Evolutionary conservation across 192 early-diverging fungal species (phyloP), one percentile per base, ranked within the genome.

Genomic region (Diversispora epigaea): DNA sequence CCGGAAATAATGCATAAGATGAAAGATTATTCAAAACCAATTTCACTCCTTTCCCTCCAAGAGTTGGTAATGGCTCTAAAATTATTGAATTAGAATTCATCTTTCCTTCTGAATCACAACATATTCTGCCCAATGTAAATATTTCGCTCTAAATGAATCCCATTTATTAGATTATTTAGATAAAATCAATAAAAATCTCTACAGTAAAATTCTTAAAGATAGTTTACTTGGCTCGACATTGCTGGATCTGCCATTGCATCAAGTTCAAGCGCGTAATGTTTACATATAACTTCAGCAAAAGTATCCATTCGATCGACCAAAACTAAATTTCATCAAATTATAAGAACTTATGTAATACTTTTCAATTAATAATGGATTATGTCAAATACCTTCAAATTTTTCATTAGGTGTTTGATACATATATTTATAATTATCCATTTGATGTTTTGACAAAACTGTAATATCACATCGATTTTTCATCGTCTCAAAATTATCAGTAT

Each of bases 1-100:
- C 97, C 3, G 95, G 96, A 74, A 98, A 98, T 32, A 98, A 83
- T 46, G 87, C 78, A 76, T 87, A 92, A n/a, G 84, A 80, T 10
- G 87, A 60, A 21, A 91, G 54, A 39, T 84, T 73, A 10, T 77
- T 80, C 8, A 95, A 76, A 64, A 91, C 85, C 58, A 98, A 77
- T 32, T 82, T 82, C 0, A 93, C 84, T 39, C 94, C 87, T 4
- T 79, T 73, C 0, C 94, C 95, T 4, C 95, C 94, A 52, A 95
- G 80, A 6, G 80, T 80, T 19, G 91, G 83, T 40, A 92, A 94
- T n/a, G 95, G 84, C 78, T 97, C 95, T 14, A 98, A 80, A 6
- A 93, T 71, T 14, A 95, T 81, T 12, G 94, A 91, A 10, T 87
- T 83, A 2, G 88, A 85, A 67, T 93, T 93, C 0, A 92, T 75